Conservation (phyloP, 768 basidiomycete genomes). For the Strobilomyces dryophilus region DNA sequence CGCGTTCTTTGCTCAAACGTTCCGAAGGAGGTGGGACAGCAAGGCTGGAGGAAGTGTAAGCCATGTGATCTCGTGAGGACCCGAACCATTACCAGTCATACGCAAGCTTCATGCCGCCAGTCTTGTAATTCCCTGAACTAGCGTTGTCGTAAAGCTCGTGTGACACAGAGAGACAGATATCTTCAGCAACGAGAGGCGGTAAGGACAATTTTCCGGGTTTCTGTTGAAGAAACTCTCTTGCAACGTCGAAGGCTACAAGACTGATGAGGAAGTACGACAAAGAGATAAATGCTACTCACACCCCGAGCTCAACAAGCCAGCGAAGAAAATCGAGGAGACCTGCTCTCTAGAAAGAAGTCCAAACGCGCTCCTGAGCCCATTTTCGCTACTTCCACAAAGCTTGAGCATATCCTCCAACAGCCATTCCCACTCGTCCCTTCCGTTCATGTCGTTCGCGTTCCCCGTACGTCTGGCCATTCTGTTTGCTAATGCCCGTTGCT, state of each 20-base stretch:
- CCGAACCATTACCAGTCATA: conserved; percentile 75
- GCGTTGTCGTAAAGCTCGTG: conserved; percentile 96
- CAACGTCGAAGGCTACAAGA: conserved; percentile 58
- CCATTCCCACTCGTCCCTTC: conserved; percentile 80
- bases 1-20: conserved; percentile 63
- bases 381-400: conserved; percentile 60
- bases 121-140: conserved; percentile 83
- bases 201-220: conserved; percentile 46
- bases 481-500: conserved; percentile 84
- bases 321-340: conserved; percentile 77
- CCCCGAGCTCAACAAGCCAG: conserved; percentile 80
- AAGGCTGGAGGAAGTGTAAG: conserved; percentile 47
- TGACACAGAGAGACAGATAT: conserved; percentile 75
- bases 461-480: conserved; percentile 75
- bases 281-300: conserved; percentile 52
- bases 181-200: conserved; percentile 52
- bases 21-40: conserved; percentile 66
- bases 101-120: conserved; percentile 94
- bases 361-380: conserved; percentile 70
- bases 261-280: conserved; percentile 4
- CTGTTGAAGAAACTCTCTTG: conserved; percentile 55
- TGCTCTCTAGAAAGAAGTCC: conserved; percentile 69
- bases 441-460: conserved; percentile 48
- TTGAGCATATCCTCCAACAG: conserved; percentile 89
- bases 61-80: neutral